phyloP scores from a whole-genome alignment of 345 rosid genomes.

The Raphanus raphanistrum region DNA sequence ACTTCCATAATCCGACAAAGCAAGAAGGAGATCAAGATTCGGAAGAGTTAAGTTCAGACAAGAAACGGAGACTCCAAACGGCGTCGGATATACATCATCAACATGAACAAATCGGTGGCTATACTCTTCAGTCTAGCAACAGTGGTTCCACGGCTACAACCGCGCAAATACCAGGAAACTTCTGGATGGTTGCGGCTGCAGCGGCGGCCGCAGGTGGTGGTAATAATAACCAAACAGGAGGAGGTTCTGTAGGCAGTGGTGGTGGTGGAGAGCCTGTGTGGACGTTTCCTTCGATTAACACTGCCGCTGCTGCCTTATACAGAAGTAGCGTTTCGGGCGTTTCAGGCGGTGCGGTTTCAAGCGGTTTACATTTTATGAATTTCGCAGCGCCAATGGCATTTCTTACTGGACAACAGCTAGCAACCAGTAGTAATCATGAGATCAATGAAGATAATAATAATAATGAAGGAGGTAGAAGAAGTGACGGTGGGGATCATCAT shows the following conservation, averaged over 20 bases:
- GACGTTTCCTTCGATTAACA: slow-evolving; percentile 79
- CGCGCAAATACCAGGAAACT: slow-evolving; percentile 73
- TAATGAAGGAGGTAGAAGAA: slow-evolving; percentile 36
- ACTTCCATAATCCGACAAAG: slow-evolving; percentile 73
- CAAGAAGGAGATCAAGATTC: slow-evolving; percentile 51
- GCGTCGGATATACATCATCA: slow-evolving; percentile 34
- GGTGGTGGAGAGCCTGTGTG: slow-evolving; percentile 76
- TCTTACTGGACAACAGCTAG: slow-evolving; percentile 73
- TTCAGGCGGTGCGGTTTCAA: slow-evolving; percentile 59
- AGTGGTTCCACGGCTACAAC: slow-evolving; percentile 53
- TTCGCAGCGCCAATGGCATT: slow-evolving; percentile 84
- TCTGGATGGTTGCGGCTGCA: slow-evolving; percentile 87
- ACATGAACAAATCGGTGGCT: slow-evolving; percentile 60
- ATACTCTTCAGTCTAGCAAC: slow-evolving; percentile 62
- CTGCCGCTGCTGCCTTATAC: slow-evolving; percentile 55
- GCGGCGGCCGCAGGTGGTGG: slow-evolving; percentile 17
- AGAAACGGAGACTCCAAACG: slow-evolving; percentile 63
- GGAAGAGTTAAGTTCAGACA: slow-evolving; percentile 49
- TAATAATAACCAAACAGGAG: slow-evolving; percentile 43
- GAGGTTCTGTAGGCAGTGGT: slow-evolving; percentile 48
- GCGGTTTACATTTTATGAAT: slow-evolving; percentile 95
- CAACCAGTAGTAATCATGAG: slow-evolving; percentile 43
- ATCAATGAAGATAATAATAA: slow-evolving; percentile 35
- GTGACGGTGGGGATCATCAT: slow-evolving; percentile 42
- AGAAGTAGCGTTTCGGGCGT: slow-evolving; percentile 62